Percentiles rank a stretch among this genome's conserved stretches.
Evolutionary conservation across 371 early-diverging fungal species (phyloP).

Genomic region (Apophysomyces ossiformis): DNA sequence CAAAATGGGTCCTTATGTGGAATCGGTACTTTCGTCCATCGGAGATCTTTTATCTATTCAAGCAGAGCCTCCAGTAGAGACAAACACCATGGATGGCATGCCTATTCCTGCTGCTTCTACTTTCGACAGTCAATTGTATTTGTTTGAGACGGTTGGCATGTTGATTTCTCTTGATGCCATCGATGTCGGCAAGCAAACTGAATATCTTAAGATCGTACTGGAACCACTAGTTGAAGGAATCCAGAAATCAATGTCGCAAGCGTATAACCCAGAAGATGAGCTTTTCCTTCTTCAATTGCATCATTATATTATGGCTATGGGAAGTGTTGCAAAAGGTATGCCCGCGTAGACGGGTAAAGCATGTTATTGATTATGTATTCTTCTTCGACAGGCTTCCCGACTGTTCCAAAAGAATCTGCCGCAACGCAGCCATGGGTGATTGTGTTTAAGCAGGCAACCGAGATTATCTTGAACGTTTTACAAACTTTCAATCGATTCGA

Average conservation of each 20-base stretch:
- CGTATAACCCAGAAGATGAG: constrained; percentile 68
- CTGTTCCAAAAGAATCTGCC: constrained; percentile 52
- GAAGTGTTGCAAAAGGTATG: constrained; percentile 83
- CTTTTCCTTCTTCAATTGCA: constrained; percentile 75
- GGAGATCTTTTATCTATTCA: constrained; percentile 75
- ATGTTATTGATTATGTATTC: not conserved
- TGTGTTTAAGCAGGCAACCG: constrained; percentile 83
- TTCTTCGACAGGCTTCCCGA: constrained; percentile 74
- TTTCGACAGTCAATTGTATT: constrained; percentile 86
- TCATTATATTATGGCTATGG: constrained; percentile 88
- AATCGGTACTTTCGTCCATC: constrained; percentile 69
- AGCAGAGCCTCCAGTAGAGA: constrained; percentile 62
- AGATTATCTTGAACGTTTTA: constrained; percentile 77
- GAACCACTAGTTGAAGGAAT: constrained; percentile 81
- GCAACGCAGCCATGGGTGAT: constrained; percentile 61
- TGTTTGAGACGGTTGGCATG: constrained; percentile 92
- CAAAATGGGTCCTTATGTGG: constrained; percentile 67
- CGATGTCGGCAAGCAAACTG: constrained; percentile 72
- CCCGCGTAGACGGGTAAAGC: not conserved
- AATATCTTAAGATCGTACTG: constrained; percentile 76
- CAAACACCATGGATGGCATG: constrained; percentile 50
- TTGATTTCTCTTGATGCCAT: constrained; percentile 81
- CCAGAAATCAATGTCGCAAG: constrained; percentile 57
- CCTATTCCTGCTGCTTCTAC: constrained; percentile 56
- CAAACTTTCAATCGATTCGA: constrained; percentile 70